Conservation (phyloP, 331 rosid genomes). For the Quercus phellos region DNA sequence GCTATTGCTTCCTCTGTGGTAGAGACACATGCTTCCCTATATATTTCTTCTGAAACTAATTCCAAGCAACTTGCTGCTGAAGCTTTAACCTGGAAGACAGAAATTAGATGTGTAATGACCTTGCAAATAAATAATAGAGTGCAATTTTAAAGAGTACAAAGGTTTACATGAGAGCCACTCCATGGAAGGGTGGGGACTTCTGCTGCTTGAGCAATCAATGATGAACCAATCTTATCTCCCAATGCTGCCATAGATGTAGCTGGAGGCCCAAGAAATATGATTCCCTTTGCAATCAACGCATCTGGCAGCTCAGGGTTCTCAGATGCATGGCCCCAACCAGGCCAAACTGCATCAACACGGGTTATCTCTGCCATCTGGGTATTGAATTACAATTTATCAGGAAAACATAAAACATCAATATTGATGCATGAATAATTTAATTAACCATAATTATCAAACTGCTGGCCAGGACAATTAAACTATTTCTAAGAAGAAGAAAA, state of each 20-base stretch:
- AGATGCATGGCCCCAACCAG: slow-evolving; percentile 99
- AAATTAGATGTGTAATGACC: slow-evolving; percentile 8
- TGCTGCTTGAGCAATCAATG: slow-evolving; percentile 97
- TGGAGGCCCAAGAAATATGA: slow-evolving; percentile 95
- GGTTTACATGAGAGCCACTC: slow-evolving; percentile 96
- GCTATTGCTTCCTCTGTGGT: slow-evolving; percentile 97
- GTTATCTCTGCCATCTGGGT: slow-evolving; percentile 92
- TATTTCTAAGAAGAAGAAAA: neutral
- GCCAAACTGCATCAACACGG: slow-evolving; percentile 97
- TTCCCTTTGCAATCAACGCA: slow-evolving; percentile 82
- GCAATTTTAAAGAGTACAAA: slow-evolving; percentile 7
- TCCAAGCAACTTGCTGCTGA: slow-evolving; percentile 67
- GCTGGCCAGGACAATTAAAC: no score
- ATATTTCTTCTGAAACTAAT: slow-evolving; percentile 78
- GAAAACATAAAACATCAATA: slow-evolving; percentile 1
- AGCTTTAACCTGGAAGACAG: slow-evolving; percentile 65
- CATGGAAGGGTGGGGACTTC: slow-evolving; percentile 98
- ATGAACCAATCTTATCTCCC: slow-evolving; percentile 99
- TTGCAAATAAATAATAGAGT: neutral
- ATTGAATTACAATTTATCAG: slow-evolving; percentile 18
- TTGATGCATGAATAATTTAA: neutral
- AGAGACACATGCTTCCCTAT: slow-evolving; percentile 91
- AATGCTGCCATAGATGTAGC: slow-evolving; percentile 89
- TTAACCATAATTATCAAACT: neutral
- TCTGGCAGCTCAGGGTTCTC: slow-evolving; percentile 99